These are phyloP conservation scores for Grigorovia humatica DNA, from an alignment of 805 yeast genomes.

Conservation along the genomic window DNA sequence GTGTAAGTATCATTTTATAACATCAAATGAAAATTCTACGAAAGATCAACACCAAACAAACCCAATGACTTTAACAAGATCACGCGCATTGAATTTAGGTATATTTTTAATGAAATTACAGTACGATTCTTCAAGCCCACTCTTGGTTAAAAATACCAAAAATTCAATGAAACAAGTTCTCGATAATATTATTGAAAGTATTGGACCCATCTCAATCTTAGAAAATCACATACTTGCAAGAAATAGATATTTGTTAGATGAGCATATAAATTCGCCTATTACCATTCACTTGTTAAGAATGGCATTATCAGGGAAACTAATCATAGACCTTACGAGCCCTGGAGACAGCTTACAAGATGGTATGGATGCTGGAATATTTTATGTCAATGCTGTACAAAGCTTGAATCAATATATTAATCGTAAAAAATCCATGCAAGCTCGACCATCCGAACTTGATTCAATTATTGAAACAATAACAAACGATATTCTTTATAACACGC, in stretches of 20 bases:
- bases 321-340: slow-evolving; percentile 25
- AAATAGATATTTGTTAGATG: slow-evolving; percentile 37
- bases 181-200: slow-evolving; percentile 58
- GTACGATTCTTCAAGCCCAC: slow-evolving; percentile 43
- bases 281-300: slow-evolving; percentile 37
- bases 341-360: slow-evolving; percentile 38
- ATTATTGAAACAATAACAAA: slow-evolving; percentile 54
- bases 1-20: slow-evolving; percentile 64
- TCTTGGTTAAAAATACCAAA: slow-evolving; percentile 44
- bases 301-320: slow-evolving; percentile 42
- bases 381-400: slow-evolving; percentile 25
- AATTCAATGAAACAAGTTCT: slow-evolving; percentile 63
- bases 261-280: slow-evolving; percentile 39
- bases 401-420: slow-evolving; percentile 38
- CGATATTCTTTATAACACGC: slow-evolving; percentile 58
- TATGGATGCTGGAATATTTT: slow-evolving; percentile 53
- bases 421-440: slow-evolving; percentile 67
- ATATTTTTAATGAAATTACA: slow-evolving; percentile 30
- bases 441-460: slow-evolving; percentile 70
- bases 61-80: slow-evolving; percentile 30
- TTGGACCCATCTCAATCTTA: slow-evolving; percentile 53
- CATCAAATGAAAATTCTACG: slow-evolving; percentile 47
- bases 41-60: slow-evolving; percentile 58
- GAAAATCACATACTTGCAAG: slow-evolving; percentile 33
- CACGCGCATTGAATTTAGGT: slow-evolving; percentile 24